phyloP scores from a whole-genome alignment of 2,329 filamentous ascomycete species.

The Aureobasidium sp. region DNA sequence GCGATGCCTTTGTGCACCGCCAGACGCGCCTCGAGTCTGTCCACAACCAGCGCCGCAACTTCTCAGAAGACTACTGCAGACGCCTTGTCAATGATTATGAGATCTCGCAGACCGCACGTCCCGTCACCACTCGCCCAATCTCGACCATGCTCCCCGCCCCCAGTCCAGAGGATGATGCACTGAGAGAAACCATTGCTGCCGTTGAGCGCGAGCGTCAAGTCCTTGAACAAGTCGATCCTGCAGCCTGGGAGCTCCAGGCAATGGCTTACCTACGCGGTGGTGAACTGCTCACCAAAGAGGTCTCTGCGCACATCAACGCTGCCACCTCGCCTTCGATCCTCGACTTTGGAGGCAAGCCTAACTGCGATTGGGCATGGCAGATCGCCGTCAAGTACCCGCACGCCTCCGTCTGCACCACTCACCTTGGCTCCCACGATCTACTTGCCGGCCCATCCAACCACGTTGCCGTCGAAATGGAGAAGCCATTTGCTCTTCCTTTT shows the following conservation, averaged over 20 bases:
- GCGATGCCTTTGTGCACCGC: slow-evolving; percentile 78
- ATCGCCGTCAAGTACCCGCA: slow-evolving; percentile 79
- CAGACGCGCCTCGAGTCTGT: slow-evolving; percentile 81
- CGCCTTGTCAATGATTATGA: slow-evolving; percentile 82
- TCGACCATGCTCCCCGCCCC: slow-evolving; percentile 35
- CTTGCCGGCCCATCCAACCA: slow-evolving; percentile 83
- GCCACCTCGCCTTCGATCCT: slow-evolving; percentile 58
- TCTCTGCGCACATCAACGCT: slow-evolving; percentile 32
- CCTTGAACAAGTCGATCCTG: slow-evolving; percentile 58
- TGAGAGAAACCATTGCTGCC: slow-evolving; percentile 27
- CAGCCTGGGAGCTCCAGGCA: slow-evolving; percentile 58
- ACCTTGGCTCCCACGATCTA: slow-evolving; percentile 56
- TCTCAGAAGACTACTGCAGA: slow-evolving; percentile 65
- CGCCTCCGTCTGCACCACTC: slow-evolving; percentile 68
- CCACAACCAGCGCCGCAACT: slow-evolving; percentile 72
- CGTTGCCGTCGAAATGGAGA: slow-evolving; percentile 52
- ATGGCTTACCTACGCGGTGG: slow-evolving; percentile 55
- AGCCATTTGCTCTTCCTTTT: slow-evolving; percentile 77
- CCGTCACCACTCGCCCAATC: slow-evolving; percentile 38
- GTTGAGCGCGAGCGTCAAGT: slow-evolving; percentile 74
- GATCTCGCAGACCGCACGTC: slow-evolving; percentile 48
- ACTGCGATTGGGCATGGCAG: slow-evolving; percentile 95
- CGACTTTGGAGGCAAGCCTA: slow-evolving; percentile 76
- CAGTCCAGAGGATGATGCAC: slow-evolving; percentile 24
- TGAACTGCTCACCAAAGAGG: slow-evolving; percentile 51